Conservation (phyloP, 768 basidiomycete genomes). For the Sarcodon sp. region DNA sequence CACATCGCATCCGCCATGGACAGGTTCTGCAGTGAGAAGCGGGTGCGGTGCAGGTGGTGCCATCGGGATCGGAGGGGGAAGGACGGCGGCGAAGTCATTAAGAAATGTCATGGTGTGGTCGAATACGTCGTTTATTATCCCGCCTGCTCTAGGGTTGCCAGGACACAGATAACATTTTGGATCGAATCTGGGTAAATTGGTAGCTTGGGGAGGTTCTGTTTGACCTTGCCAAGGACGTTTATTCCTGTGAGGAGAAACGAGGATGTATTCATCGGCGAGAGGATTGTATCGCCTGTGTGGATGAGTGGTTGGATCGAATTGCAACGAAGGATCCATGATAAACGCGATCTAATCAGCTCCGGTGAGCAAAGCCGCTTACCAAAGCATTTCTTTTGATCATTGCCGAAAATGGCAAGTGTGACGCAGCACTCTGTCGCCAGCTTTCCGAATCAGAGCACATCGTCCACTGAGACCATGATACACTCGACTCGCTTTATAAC, state of each 20-base stretch:
- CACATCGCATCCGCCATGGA: slow-evolving; percentile 81
- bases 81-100: slow-evolving; percentile 77
- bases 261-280: slow-evolving; percentile 59
- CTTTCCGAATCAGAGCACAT: too few relatives aligned
- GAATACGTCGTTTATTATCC: slow-evolving; percentile 55
- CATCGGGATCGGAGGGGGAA: slow-evolving; percentile 46
- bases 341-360: neutral
- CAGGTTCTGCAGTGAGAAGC: slow-evolving; percentile 48
- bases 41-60: slow-evolving; percentile 43
- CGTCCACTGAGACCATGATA: too few relatives aligned
- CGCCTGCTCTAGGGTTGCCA: slow-evolving; percentile 67
- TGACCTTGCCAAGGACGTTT: slow-evolving; percentile 91
- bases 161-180: slow-evolving; percentile 80
- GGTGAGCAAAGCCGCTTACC: neutral
- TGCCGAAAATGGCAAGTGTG: too few relatives aligned
- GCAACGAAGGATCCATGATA: slow-evolving; percentile 1
- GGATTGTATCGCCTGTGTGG: slow-evolving; percentile 76
- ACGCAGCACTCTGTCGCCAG: neutral
- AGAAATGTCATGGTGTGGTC: slow-evolving; percentile 55
- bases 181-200: slow-evolving; percentile 50
- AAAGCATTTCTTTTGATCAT: too few relatives aligned
- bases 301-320: slow-evolving; percentile 49
- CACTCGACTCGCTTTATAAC: neutral
- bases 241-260: slow-evolving; percentile 83
- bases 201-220: slow-evolving; percentile 48